A percentile compares a stretch with the other conserved stretches of the same genome.
phyloP scores from a whole-genome alignment of 495 filamentous ascomycete genomes.

The Geopyxis carbonaria region DNA sequence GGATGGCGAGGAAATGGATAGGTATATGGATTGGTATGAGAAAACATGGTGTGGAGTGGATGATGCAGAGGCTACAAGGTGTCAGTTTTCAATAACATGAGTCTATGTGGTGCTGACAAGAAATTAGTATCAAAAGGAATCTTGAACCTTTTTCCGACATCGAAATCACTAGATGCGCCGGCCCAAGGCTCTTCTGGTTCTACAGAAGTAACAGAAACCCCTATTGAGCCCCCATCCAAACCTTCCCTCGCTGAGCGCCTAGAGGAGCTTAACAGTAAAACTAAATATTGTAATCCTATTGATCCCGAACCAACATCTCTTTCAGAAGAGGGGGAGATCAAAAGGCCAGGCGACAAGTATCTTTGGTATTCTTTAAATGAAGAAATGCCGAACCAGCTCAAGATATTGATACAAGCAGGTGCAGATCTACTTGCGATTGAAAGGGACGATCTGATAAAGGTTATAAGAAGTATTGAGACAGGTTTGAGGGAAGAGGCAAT shows the following conservation, averaged over 20 bases:
- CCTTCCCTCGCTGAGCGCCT: conserved; percentile 7
- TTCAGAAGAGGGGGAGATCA: conserved; percentile 8
- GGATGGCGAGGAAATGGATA: conserved; percentile 49
- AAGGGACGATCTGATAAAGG: conserved; percentile 31
- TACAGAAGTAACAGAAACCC: conserved; percentile 7
- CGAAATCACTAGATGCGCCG: conserved; percentile 1
- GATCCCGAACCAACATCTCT: conserved; percentile 19
- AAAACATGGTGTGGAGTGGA: conserved; percentile 46
- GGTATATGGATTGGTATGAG: conserved; percentile 83
- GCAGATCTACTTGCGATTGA: conserved; percentile 26
- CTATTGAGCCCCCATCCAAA: conserved; percentile 8
- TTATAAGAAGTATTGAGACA: conserved; percentile 37
- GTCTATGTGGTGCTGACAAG: conserved; percentile 3
- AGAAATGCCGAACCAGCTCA: conserved; percentile 14
- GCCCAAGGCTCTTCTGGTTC: neutral
- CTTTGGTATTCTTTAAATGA: conserved; percentile 15
- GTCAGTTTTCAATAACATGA: neutral
- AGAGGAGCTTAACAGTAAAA: conserved; percentile 12
- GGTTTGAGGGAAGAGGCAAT: conserved; percentile 31
- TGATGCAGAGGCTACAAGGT: conserved; percentile 28
- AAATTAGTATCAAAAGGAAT: conserved; percentile 26
- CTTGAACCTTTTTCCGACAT: conserved; percentile 32
- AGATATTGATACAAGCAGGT: conserved; percentile 23
- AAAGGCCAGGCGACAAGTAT: conserved; percentile 22
- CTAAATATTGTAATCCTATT: conserved; percentile 23